phyloP scores from a whole-genome alignment of 805 yeast genomes.

The Saccharomyces paradoxus region DNA sequence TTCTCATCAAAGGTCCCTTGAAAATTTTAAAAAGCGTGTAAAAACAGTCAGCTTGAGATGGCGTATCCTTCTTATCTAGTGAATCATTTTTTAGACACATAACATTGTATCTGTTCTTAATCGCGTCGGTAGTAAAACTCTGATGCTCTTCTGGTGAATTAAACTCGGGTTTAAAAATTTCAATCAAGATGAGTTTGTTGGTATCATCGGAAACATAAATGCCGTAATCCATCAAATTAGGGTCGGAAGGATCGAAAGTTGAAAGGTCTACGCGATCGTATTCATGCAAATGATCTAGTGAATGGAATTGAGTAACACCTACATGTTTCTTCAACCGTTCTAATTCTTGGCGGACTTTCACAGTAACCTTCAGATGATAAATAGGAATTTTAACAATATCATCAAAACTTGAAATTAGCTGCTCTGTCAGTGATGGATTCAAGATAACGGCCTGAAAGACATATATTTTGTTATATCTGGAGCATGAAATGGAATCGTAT shows the following conservation, averaged over 20 bases:
- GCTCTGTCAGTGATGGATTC: constrained; percentile 11
- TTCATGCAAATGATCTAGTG: constrained; percentile 25
- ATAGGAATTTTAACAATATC: constrained; percentile 16
- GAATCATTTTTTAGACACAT: constrained; percentile 25
- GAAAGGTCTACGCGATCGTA: constrained; percentile 26
- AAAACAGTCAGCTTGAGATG: constrained; percentile 52
- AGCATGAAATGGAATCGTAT: constrained; percentile 22
- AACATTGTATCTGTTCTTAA: constrained; percentile 43
- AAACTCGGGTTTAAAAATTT: constrained; percentile 47
- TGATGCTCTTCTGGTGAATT: constrained; percentile 35
- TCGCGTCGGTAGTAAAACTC: constrained; percentile 41
- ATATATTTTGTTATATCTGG: constrained; percentile 23
- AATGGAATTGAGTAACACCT: constrained; percentile 30
- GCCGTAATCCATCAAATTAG: constrained; percentile 38
- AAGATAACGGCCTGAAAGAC: constrained; percentile 26
- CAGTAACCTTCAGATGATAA: constrained; percentile 31
- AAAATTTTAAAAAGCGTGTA: constrained; percentile 54
- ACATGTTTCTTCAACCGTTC: constrained; percentile 25
- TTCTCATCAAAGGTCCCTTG: constrained; percentile 51
- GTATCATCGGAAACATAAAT: constrained; percentile 40
- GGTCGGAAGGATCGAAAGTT: constrained; percentile 19
- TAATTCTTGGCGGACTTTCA: constrained; percentile 24
- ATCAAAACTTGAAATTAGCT: constrained; percentile 4
- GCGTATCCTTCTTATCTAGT: constrained; percentile 28
- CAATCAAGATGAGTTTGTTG: constrained; percentile 43